These are phyloP conservation scores for Rhizopogon vulgaris DNA, from an alignment of 768 basidiomycete genomes.

Conservation along the genomic window DNA sequence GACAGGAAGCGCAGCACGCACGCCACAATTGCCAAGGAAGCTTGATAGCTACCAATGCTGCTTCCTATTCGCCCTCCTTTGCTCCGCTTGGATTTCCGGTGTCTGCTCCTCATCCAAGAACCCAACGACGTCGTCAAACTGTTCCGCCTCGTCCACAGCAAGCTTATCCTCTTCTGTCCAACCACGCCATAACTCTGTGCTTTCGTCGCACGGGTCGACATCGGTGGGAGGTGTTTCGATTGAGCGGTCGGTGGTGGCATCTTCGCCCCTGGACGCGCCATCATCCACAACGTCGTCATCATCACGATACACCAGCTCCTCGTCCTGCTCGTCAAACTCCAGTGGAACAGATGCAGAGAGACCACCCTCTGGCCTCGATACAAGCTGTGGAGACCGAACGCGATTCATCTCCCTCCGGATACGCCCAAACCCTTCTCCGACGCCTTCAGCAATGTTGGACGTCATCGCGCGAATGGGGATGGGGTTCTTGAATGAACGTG, in stretches of 20 bases:
- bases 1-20: neutral
- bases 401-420: conserved; percentile 51
- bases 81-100: conserved; percentile 10
- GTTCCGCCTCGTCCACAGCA: conserved; percentile 26
- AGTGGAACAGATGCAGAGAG: conserved; percentile 28
- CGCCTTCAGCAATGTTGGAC: conserved; percentile 43
- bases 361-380: conserved; percentile 18
- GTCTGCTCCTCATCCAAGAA: conserved; percentile 28
- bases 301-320: conserved; percentile 42
- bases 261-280: conserved; percentile 19
- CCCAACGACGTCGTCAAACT: conserved; percentile 28
- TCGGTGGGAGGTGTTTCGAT: conserved; percentile 35
- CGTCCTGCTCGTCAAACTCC: conserved; percentile 67
- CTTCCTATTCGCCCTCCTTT: conserved; percentile 5
- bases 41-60: conserved; percentile 1
- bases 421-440: conserved; percentile 56
- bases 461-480: conserved; percentile 56
- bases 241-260: conserved; percentile 22
- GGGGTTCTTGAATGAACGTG: conserved; percentile 34
- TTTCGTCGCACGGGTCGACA: conserved; percentile 2
- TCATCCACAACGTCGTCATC: conserved; percentile 15
- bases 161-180: conserved; percentile 22
- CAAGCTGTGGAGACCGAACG: conserved; percentile 40
- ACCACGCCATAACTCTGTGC: conserved; percentile 17
- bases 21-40: neutral